Conservation (phyloP, 2,329 filamentous ascomycete genomes). For the Mycocentrospora acerina region DNA sequence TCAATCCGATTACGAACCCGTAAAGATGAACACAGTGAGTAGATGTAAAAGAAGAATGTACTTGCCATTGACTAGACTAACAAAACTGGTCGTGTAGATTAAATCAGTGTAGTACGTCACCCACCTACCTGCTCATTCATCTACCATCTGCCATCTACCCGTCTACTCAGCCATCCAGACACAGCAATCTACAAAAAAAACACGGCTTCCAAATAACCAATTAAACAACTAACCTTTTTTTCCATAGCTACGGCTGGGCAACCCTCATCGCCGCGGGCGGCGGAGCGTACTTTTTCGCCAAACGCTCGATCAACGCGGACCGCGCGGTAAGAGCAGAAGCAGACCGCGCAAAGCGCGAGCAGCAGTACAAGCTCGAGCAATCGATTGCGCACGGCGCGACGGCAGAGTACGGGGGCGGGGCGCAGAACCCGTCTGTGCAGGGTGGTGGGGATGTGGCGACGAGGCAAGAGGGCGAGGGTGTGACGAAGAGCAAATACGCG, state of each 20-base stretch:
- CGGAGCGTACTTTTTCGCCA: constrained; percentile 93
- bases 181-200: not conserved
- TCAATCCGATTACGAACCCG: not conserved
- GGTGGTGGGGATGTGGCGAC: constrained; percentile 77
- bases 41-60: too few species aligned
- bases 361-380: constrained; percentile 36
- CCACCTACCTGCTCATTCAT: not conserved
- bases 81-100: too few species aligned
- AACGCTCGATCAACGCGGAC: constrained; percentile 90
- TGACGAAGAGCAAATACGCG: constrained; percentile 93
- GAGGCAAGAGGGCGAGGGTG: constrained; percentile 69
- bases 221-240: too few species aligned
- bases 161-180: constrained; percentile 12
- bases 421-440: constrained; percentile 67
- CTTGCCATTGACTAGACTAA: too few species aligned
- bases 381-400: constrained; percentile 8
- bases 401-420: constrained; percentile 12
- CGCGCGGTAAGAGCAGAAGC: constrained; percentile 69
- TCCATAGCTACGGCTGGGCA: constrained; percentile 84
- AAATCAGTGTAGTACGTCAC: constrained; percentile 60
- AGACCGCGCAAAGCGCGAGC: constrained; percentile 34
- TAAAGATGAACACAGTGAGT: constrained; percentile 56
- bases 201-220: constrained; percentile 6
- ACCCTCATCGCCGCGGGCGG: constrained; percentile 81
- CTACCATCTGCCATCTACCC: not conserved